Evolutionary conservation across 2,329 filamentous ascomycete species (phyloP).

Genomic region (Colletotrichum horii): DNA sequence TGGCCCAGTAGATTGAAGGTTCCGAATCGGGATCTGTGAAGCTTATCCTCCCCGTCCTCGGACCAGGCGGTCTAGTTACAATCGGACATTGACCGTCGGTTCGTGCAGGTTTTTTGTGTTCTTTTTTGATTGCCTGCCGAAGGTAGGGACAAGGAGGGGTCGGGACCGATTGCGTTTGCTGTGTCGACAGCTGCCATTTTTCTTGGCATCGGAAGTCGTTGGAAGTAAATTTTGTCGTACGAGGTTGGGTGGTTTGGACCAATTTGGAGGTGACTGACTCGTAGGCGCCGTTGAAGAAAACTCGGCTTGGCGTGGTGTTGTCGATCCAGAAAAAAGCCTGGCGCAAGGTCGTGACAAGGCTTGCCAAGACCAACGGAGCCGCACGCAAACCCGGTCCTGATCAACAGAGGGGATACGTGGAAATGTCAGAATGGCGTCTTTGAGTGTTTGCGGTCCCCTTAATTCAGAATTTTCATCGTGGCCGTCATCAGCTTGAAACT

Average conservation of each 20-base stretch:
- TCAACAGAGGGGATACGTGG: not conserved
- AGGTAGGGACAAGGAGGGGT: not conserved
- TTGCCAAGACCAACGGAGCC: not conserved
- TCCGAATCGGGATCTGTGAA: not conserved
- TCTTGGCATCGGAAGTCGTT: slow-evolving; percentile 18
- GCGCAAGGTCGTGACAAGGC: not conserved
- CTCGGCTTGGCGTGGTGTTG: not conserved
- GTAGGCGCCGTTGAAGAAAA: not conserved
- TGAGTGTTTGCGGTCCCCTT: not conserved
- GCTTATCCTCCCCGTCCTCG: not conserved
- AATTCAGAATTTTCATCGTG: not conserved
- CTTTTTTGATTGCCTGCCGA: not conserved
- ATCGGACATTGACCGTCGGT: slow-evolving; percentile 3
- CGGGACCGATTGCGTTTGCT: slow-evolving; percentile 1
- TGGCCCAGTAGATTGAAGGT: not conserved
- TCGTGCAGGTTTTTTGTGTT: not conserved
- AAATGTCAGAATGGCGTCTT: not conserved
- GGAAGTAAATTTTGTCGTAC: slow-evolving; percentile 6
- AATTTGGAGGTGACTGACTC: slow-evolving; percentile 6
- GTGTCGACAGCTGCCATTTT: not conserved
- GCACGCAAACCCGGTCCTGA: not conserved
- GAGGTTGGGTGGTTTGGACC: not conserved
- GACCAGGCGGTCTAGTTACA: not conserved
- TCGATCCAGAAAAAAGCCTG: not conserved
- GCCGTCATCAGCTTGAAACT: slow-evolving; percentile 8